Base-by-base conservation (phyloP, 2,329 filamentous ascomycete genomes). In the Aureobasidium sp. region DNA sequence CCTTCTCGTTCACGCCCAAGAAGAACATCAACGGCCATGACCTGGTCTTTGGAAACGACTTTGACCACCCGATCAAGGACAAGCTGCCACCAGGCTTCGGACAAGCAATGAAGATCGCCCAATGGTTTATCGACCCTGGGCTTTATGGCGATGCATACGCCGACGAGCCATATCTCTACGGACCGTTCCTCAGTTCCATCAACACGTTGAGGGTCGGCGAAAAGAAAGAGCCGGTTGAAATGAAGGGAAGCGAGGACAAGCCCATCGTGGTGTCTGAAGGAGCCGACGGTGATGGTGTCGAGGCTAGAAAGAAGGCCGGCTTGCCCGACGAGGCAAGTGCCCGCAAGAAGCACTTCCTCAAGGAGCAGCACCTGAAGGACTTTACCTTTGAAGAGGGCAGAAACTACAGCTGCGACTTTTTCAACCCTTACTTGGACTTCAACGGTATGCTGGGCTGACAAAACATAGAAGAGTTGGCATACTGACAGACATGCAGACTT, bases 21-120 rank as follows among this genome's bases (percentile, higher is more conserved):
- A 67, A 76, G 31, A 74, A 74, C 37, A 84, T 95, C 60, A 78
- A 79, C 3, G 90, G 84, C 46, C 74, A 82, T 27, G 85, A 95
- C 64, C 79, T 99, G 2, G 85, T 96, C 58, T 96, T 96, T 67
- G 94, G 93, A 43, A 97, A 97, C 72, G 91, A 96, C 77, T 96
- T 97, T 71, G 92, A 96, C 69, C 84, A 88, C 54, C 90, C 94
- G 0, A 94, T 99, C 67, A 84, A 90, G 31, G 88, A 96, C 70
- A 83, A 86, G 17, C 78, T 99, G 1, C 93, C 94, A 0, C 89
- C 90, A 0, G 91, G 93, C 0, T 95, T 96, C 74, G 84, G 84
- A 69, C 87, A 89, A 10, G 92, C 91, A 0, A 84, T 96, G 74
- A 86, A 84, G 57, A 86, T 96, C 45, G 89, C 95, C 29, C 89